Conservation (phyloP, 2,329 filamentous ascomycete genomes). For the Sporothrix globosa region DNA sequence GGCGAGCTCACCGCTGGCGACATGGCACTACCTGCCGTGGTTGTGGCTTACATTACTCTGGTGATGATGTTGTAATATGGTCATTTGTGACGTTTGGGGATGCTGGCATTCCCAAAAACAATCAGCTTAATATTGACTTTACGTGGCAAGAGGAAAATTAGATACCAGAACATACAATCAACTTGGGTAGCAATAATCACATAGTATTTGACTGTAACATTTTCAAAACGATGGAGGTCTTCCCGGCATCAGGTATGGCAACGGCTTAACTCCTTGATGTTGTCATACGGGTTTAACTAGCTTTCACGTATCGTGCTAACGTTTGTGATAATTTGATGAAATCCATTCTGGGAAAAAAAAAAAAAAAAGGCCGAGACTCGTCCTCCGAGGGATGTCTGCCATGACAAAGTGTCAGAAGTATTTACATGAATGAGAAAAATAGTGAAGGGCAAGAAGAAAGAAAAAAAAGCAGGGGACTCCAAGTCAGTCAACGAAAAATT, state of each 20-base stretch:
- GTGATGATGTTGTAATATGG: neutral
- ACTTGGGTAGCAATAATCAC: no score
- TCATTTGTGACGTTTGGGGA: neutral
- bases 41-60: neutral
- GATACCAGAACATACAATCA: no score
- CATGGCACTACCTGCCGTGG: neutral
- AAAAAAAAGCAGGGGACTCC: conserved; percentile 16
- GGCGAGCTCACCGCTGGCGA: neutral
- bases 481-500: no score
- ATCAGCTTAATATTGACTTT: no score
- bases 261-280: no score
- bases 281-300: neutral
- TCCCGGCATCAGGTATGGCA: no score
- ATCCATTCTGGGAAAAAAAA: neutral
- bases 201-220: no score
- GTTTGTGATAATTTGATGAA: neutral
- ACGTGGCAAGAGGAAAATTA: no score
- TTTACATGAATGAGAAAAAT: conserved; percentile 13
- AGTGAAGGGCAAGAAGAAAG: neutral
- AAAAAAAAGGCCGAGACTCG: conserved; percentile 1
- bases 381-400: conserved; percentile 4
- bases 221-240: no score
- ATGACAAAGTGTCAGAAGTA: neutral
- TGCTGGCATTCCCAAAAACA: neutral
- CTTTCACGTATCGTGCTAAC: neutral